phyloP scores from a whole-genome alignment of 1,284 basidiomycete genomes.

The Ceratobasidium sp. region DNA sequence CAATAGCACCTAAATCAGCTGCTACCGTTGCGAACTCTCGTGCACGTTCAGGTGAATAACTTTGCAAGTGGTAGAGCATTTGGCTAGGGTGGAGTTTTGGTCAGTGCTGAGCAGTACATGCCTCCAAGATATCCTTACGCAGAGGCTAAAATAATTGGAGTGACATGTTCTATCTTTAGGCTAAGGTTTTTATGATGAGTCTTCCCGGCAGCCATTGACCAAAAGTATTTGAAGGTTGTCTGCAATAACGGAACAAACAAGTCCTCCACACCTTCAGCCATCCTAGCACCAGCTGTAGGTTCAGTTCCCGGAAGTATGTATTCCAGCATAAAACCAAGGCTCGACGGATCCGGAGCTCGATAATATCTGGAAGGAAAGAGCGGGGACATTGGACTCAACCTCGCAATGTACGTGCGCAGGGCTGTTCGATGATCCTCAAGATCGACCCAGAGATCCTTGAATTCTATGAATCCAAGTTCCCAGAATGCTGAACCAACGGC shows the following conservation, averaged over 20 bases:
- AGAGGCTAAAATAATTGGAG: background rate
- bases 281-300: background rate
- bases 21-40: background rate
- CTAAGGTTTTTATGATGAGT: background rate
- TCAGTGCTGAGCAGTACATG: too few relatives aligned
- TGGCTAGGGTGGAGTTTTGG: background rate
- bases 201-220: background rate
- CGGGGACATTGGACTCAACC: background rate
- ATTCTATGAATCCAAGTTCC: too few relatives aligned
- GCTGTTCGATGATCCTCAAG: constrained; percentile 8
- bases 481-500: too few relatives aligned
- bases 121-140: constrained; percentile 4
- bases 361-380: background rate
- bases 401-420: background rate
- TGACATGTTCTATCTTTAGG: background rate
- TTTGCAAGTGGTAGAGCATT: background rate
- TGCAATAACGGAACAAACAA: background rate
- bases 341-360: background rate
- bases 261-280: background rate
- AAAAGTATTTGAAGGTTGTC: background rate
- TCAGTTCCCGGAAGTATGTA: background rate
- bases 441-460: background rate
- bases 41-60: constrained; percentile 1
- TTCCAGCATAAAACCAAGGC: background rate
- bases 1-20: constrained; percentile 4